These are phyloP conservation scores for Didymella pomorum DNA, from an alignment of 2,329 filamentous ascomycete genomes.

Conservation along the genomic window DNA sequence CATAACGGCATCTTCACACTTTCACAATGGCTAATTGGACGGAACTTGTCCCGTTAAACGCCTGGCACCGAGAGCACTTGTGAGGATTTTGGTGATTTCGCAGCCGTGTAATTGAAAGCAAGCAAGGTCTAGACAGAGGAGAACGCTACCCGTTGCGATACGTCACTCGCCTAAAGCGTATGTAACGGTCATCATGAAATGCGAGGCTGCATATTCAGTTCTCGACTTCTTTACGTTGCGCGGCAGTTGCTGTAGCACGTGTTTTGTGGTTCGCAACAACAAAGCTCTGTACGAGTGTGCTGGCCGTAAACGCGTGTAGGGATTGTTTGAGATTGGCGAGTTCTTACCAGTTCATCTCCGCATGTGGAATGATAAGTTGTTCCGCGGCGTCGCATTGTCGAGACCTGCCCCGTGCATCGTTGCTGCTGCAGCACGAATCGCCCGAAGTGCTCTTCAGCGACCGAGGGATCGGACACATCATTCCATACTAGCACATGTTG, in stretches of 20 bases:
- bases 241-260: background rate
- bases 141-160: background rate
- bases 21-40: background rate
- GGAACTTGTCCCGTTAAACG: too few relatives aligned
- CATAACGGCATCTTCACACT: background rate
- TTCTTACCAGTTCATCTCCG: conserved; percentile 1
- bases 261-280: background rate
- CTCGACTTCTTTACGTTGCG: background rate
- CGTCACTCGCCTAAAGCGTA: background rate
- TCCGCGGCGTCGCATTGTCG: background rate
- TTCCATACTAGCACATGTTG: background rate
- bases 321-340: background rate
- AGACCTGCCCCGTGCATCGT: background rate
- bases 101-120: background rate
- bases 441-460: background rate
- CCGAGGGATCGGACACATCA: background rate
- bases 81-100: background rate
- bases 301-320: background rate
- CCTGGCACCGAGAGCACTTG: background rate
- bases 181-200: conserved; percentile 1
- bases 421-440: background rate
- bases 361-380: background rate
- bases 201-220: background rate
- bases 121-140: background rate
- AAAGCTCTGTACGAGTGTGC: background rate